Base-by-base conservation (phyloP, 208 protist species). In the Eutreptiella sp. region DNA sequence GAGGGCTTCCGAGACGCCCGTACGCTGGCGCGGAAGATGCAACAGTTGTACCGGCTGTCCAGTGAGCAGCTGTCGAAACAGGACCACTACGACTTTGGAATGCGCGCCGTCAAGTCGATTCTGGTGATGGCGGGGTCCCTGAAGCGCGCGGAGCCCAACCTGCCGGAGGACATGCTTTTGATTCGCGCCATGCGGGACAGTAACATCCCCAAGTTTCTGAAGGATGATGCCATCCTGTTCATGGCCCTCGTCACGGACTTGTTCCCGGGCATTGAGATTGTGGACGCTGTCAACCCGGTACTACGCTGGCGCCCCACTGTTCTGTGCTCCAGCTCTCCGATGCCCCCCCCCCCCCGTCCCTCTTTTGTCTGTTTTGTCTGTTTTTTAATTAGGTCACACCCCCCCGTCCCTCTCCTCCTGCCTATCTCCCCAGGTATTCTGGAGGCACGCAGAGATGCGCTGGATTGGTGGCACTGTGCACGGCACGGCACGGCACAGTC, bases 81-180 rank as follows among this genome's bases (percentile, higher is more conserved):
- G 71, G 83, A 91, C 59, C 91, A 96, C 76, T 97, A 97, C 73
- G 92, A 97, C 65, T 97, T 92, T 66, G 90, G 89, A 68, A 92
- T 97, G 82, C 88, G 93, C 54, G 87, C 91, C 0, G 84, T 97
- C 26, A 96, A 96, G 72, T 92, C 89, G 23, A 93, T 96, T 76
- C 74, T 97, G 33, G 83, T 94, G 27, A 88, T 95, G 76, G 92
- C 92, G 3, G 92, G 92, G 38, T 80, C 74, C 1, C 73, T 91
- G 3, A 93, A 95, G 74, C 80, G 87, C 24, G 75, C 83, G 34
- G 76, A 87, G 60, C 83, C 87, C 2, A 74, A 91, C 53, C 80
- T 87, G 45, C 81, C 75, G 53, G 92, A 96, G 72, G 88, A 95
- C 62, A 83, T 93, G 72, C 71, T 96, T n/a, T 76, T 96, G 14